Evolutionary conservation across 768 basidiomycete genomes (phyloP), one percentile per base, ranked within the genome.

Genomic region (Collybiopsis confluens): DNA sequence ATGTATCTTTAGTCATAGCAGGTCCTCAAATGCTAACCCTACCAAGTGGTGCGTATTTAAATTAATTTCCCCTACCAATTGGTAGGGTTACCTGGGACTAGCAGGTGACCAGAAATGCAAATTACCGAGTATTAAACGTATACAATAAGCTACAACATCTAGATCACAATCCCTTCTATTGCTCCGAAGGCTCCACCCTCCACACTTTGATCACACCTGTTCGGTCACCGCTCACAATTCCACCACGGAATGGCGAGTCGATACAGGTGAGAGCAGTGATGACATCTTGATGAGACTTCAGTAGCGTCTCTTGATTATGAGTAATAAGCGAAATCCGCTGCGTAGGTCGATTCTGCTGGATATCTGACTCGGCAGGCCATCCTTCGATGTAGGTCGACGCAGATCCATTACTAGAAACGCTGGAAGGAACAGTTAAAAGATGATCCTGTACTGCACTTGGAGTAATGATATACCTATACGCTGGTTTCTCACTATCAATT

Each of bases 131-230:
- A 47, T 30, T 36, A 18, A 28, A n/a, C 30, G 8, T n/a, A 40
- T 16, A 20, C 38, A 16, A 6, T 26, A 26, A 18, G 7, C 10
- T 13, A 45, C 16, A 24, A 10, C 13, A 45, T 45, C 23, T 23
- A 37, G 21, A 4, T 20, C 9, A 37, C 7, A 24, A 23, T 20
- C 15, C n/a, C 2, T 35, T 35, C 47, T 48, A 48, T 21, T 20
- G 30, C 33, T 52, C 50, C 38, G 38, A 26, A 23, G 71, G 63
- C 20, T 90, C 89, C 20, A 90, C 80, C 54, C 85, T 77, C 88
- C 89, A 98, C 0, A 97, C 88, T 67, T 97, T 98, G 59, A 98
- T 79, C 18, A 86, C 85, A 2, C 97, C 97, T 20, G 86, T 78
- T 44, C 92, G 78, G 66, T 98, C 96, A 1, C 90, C 96, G 58